Base-by-base conservation (phyloP, 305 asterid genomes). In the Fraxinus angustifolia region DNA sequence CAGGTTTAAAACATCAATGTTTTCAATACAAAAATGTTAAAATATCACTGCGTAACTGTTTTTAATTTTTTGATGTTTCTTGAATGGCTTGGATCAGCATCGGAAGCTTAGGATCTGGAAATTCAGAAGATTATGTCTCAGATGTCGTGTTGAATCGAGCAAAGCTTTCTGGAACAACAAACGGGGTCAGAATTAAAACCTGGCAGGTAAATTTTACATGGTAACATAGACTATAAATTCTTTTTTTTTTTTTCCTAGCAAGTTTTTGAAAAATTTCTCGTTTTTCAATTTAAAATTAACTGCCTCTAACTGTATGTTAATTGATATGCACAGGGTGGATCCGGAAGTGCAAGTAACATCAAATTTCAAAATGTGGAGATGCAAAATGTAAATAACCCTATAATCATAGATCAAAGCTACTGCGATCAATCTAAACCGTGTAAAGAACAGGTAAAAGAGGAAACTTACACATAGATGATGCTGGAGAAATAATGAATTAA, bases 121-220 rank as follows among this genome's bases (percentile, higher is more conserved):
- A 65, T 65, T 65, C 73, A 65, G 36, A 65, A 65, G 73, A 11
- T 8, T 65, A 65, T 65, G 73, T 65, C 36, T 65, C 73, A 23
- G 73, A 65, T 65, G 35, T 65, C 14, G 73, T 65, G 35, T 10
- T 65, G 35, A 65, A 65, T 65, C 17, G 73, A 10, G 73, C 73
- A 65, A 65, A 65, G 36, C 73, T 65, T 70, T 84, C 82, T 74
- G 93, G 91, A 58, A 92, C 98, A 8, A 71, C 91, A 2, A 93
- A 94, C 88, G 98, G 98, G 38, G 91, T 93, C 65, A 85, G 98
- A 83, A 94, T 94, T 87, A 93, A 94, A 87, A 93, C 98, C 83
- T 94, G 93, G 92, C 97, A 87, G 92, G 97, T 91, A 83, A 79
- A 65, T 65, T 10, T 65, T 11, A 58, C 28, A 17, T 17, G 28